These are phyloP conservation scores for Penicillium sp. DNA, from an alignment of 2,329 filamentous ascomycete genomes.

Conservation along the genomic window DNA sequence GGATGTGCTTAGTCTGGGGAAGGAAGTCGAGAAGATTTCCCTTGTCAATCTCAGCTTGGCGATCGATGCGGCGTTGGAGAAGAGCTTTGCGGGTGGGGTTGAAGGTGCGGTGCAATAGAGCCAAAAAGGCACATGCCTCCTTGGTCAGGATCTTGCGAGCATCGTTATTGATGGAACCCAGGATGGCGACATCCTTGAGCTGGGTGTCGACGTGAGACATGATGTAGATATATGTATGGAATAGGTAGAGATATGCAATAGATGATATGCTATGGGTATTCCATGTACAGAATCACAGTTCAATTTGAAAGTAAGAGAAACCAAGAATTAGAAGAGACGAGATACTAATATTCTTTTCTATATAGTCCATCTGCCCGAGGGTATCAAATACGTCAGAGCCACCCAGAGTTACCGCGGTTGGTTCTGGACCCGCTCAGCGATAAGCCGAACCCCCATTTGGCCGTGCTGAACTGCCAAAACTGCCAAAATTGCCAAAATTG, in stretches of 20 bases:
- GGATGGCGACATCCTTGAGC: slow-evolving; percentile 79
- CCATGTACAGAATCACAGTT: background rate
- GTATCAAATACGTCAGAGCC: slow-evolving; percentile 18
- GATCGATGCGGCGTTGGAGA: slow-evolving; percentile 72
- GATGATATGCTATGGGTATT: background rate
- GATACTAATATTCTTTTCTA: slow-evolving; percentile 9
- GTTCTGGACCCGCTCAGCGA: slow-evolving; percentile 7
- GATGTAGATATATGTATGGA: background rate
- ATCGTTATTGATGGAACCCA: slow-evolving; percentile 65
- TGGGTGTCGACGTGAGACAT: slow-evolving; percentile 68
- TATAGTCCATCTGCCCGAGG: slow-evolving; percentile 18
- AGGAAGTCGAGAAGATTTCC: slow-evolving; percentile 86
- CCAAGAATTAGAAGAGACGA: background rate
- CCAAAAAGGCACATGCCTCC: slow-evolving; percentile 81
- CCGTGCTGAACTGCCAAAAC: background rate
- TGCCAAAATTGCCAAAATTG: slow-evolving; percentile 1
- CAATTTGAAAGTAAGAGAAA: background rate
- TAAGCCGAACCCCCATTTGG: slow-evolving; percentile 3
- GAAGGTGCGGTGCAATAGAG: slow-evolving; percentile 89
- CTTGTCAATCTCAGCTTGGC: slow-evolving; percentile 87
- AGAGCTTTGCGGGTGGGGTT: slow-evolving; percentile 79
- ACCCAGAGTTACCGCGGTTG: slow-evolving; percentile 16
- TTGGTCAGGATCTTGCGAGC: slow-evolving; percentile 87
- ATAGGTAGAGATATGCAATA: background rate
- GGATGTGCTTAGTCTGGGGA: slow-evolving; percentile 88